Percentiles rank a stretch among this genome's conserved stretches.
phyloP scores from a whole-genome alignment of 257 asterid genomes.

The Nicotiana tabacum region DNA sequence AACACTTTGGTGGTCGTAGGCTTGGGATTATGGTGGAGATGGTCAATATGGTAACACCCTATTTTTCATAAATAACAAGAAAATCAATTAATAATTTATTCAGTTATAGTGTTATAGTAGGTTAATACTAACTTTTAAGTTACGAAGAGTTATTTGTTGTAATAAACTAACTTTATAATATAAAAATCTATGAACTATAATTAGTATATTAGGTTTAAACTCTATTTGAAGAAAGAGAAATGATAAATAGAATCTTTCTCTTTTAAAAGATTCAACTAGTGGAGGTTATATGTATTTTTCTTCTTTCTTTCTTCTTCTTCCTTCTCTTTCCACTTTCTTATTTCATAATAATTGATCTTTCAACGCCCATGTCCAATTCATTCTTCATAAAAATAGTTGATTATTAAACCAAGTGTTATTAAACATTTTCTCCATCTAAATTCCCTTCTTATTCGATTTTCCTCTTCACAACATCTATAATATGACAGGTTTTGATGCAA shows the following conservation, averaged over 20 bases:
- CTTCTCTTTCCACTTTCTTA: background rate
- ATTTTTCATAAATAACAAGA: background rate
- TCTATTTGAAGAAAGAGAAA: background rate
- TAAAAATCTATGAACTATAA: too few relatives aligned
- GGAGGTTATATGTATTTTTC: background rate
- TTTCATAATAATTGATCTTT: background rate
- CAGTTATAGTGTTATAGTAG: background rate
- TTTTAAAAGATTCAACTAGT: background rate
- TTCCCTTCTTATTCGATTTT: background rate
- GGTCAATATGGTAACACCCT: slow-evolving; percentile 77
- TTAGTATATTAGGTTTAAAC: background rate
- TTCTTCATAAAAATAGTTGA: background rate
- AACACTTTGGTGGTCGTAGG: slow-evolving; percentile 73
- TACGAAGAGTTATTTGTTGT: too few relatives aligned
- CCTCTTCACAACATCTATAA: background rate
- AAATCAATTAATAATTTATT: background rate
- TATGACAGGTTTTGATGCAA: background rate
- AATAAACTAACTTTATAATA: too few relatives aligned
- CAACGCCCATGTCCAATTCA: background rate
- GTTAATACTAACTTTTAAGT: background rate
- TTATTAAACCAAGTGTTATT: background rate
- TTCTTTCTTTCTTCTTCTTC: background rate
- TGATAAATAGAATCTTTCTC: background rate
- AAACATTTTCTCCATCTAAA: background rate
- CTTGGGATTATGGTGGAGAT: slow-evolving; percentile 63